Conservation (phyloP, 768 basidiomycete species). For the Lentinula lateritia region DNA sequence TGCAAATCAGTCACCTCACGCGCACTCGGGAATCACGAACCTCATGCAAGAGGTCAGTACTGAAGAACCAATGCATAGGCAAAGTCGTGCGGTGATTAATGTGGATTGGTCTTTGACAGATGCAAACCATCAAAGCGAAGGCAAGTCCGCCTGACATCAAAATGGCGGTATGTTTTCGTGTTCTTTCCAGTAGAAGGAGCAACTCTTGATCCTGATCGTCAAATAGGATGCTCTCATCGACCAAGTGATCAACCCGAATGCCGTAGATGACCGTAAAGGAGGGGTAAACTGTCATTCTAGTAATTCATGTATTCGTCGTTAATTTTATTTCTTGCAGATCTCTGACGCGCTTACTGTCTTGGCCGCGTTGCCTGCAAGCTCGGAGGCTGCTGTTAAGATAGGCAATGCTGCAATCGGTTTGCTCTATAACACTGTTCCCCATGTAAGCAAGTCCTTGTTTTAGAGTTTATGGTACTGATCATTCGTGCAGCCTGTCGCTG, state of each 20-base stretch:
- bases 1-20: slow-evolving; percentile 20
- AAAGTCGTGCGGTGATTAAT: not conserved
- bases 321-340: not conserved
- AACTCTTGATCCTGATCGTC: not conserved
- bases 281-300: slow-evolving; percentile 14
- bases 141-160: slow-evolving; percentile 17
- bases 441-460: not conserved
- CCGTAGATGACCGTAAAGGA: slow-evolving; percentile 38
- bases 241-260: slow-evolving; percentile 21
- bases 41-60: slow-evolving; percentile 19
- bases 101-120: slow-evolving; percentile 6
- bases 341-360: slow-evolving; percentile 1
- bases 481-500: slow-evolving; percentile 5
- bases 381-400: not conserved
- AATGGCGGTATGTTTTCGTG: slow-evolving; percentile 15
- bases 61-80: not conserved
- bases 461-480: not conserved
- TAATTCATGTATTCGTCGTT: not conserved
- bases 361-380: slow-evolving; percentile 1
- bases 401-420: slow-evolving; percentile 5
- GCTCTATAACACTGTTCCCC: slow-evolving; percentile 13
- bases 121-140: slow-evolving; percentile 16
- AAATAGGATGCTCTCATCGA: slow-evolving; percentile 25
- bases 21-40: slow-evolving; percentile 30
- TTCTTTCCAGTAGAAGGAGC: not conserved